Conservation (phyloP, 2,329 filamentous ascomycete species). For the Pseudopyricularia javanii region DNA sequence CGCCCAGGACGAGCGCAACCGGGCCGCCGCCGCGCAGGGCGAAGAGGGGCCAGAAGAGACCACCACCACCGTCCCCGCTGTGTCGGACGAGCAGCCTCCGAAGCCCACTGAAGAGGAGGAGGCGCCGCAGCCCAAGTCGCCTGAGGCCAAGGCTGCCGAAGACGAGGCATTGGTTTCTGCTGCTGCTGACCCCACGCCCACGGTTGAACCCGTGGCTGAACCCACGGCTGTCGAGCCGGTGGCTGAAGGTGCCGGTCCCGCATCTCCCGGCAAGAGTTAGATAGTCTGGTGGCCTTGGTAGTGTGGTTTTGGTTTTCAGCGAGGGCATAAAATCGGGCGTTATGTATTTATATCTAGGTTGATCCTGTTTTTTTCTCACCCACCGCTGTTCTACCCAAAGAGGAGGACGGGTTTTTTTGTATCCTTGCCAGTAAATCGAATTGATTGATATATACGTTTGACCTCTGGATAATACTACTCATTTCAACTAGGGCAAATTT, state of each 20-base stretch:
- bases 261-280: background rate
- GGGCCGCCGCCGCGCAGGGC: background rate
- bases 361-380: no score
- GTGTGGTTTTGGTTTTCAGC: background rate
- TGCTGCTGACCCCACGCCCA: background rate
- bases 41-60: background rate
- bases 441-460: no score
- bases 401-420: no score
- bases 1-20: conserved; percentile 1
- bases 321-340: background rate
- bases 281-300: background rate
- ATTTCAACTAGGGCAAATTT: no score
- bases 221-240: background rate
- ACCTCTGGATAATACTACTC: no score
- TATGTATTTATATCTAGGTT: no score
- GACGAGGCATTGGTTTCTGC: background rate
- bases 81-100: background rate
- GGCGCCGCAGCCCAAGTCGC: background rate
- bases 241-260: background rate
- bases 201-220: background rate
- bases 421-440: no score
- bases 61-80: background rate
- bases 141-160: background rate
- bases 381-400: no score
- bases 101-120: background rate